A percentile compares a stretch with the other conserved stretches of the same genome.
These are phyloP conservation scores for Kuraishia capsulata DNA, from an alignment of 805 yeast species.

Conservation along the genomic window DNA sequence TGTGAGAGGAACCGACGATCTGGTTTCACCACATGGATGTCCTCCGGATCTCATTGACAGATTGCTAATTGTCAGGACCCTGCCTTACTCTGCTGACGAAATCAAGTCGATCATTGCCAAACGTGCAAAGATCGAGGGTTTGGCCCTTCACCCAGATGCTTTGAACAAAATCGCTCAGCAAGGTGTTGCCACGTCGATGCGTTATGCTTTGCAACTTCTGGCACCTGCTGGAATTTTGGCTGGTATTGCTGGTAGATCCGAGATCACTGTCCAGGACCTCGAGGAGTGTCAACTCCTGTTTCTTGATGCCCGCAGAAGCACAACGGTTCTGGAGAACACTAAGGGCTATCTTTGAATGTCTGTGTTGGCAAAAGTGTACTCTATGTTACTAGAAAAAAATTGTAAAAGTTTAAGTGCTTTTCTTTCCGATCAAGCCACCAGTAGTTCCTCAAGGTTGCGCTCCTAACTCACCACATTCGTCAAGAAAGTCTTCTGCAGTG, in stretches of 20 bases:
- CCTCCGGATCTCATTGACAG: slow-evolving; percentile 94
- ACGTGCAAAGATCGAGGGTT: slow-evolving; percentile 70
- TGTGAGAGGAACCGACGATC: slow-evolving; percentile 83
- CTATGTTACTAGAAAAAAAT: neutral
- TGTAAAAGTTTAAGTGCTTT: too few relatives aligned
- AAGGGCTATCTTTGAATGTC: slow-evolving; percentile 10
- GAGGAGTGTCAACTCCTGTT: slow-evolving; percentile 79
- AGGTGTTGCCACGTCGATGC: slow-evolving; percentile 72
- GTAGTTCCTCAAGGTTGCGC: too few relatives aligned
- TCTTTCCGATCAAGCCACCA: too few relatives aligned
- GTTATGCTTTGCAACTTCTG: slow-evolving; percentile 86
- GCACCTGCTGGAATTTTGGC: slow-evolving; percentile 87
- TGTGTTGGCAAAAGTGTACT: neutral
- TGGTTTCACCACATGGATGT: slow-evolving; percentile 88
- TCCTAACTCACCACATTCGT: slow-evolving; percentile 54
- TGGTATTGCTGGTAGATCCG: slow-evolving; percentile 60
- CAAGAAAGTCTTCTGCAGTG: slow-evolving; percentile 60
- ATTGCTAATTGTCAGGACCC: slow-evolving; percentile 81
- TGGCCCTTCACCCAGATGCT: slow-evolving; percentile 60
- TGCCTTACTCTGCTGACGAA: slow-evolving; percentile 81
- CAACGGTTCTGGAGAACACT: slow-evolving; percentile 50
- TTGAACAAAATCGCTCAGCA: slow-evolving; percentile 62
- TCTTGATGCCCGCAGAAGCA: slow-evolving; percentile 78
- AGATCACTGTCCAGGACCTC: slow-evolving; percentile 59
- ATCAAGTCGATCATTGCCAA: slow-evolving; percentile 74